Evolutionary conservation across 305 asterid species (phyloP).

Genomic region (Stenogyne calaminthoides): DNA sequence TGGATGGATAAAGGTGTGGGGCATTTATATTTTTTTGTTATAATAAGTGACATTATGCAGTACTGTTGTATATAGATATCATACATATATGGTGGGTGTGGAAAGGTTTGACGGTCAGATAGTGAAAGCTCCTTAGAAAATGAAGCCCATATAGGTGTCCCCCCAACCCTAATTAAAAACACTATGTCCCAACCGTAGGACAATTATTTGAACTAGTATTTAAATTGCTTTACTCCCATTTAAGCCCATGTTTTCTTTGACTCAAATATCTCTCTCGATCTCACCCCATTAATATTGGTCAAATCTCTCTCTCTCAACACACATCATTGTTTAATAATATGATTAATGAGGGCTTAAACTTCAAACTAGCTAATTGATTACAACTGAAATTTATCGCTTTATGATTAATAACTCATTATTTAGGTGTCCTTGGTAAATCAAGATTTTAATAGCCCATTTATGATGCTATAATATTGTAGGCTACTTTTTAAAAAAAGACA

Average conservation of each 20-base stretch:
- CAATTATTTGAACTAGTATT: slow-evolving; percentile 41
- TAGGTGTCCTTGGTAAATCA: slow-evolving; percentile 24
- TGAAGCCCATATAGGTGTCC: slow-evolving; percentile 34
- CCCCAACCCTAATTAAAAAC: slow-evolving; percentile 30
- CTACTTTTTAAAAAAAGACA: no score
- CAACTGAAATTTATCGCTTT: slow-evolving; percentile 27
- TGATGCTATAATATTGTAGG: neutral
- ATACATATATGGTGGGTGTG: slow-evolving; percentile 24
- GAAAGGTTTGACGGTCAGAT: slow-evolving; percentile 29
- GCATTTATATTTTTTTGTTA: neutral
- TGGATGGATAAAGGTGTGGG: neutral
- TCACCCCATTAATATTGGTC: neutral
- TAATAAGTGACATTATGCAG: neutral
- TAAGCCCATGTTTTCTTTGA: slow-evolving; percentile 42
- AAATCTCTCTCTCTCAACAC: neutral
- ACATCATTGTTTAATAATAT: neutral
- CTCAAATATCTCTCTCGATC: slow-evolving; percentile 24
- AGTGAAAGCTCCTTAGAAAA: slow-evolving; percentile 20
- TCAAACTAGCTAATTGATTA: slow-evolving; percentile 27
- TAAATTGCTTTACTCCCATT: slow-evolving; percentile 40
- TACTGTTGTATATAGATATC: slow-evolving; percentile 17
- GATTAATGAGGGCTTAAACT: slow-evolving; percentile 21
- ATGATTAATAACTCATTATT: slow-evolving; percentile 30
- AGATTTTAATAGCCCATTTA: neutral
- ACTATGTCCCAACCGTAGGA: slow-evolving; percentile 31